A percentile compares a stretch with the other conserved stretches of the same genome.
Conservation (phyloP, 257 asterid species). For the Ophiorrhiza pumila region DNA sequence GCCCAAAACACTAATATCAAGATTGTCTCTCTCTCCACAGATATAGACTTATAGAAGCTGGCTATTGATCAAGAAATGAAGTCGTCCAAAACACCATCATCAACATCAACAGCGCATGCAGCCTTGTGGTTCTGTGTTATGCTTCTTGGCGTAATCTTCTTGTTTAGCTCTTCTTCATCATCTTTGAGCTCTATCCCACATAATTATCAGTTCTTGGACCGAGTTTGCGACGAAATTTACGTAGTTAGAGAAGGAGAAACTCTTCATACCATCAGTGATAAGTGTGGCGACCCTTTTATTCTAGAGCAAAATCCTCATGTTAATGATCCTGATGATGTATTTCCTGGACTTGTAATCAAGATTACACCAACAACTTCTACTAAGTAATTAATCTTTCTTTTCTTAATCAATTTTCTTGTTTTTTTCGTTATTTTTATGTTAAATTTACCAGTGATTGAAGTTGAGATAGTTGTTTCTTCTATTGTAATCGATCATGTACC, state of each 20-base stretch:
- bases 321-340: conserved; percentile 29
- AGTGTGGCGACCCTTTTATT: conserved; percentile 21
- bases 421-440: background rate
- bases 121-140: background rate
- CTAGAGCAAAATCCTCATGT: conserved; percentile 25
- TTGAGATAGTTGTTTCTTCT: background rate
- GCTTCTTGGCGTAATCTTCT: background rate
- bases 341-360: conserved; percentile 30
- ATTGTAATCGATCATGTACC: background rate
- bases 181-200: background rate
- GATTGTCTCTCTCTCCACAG: no score
- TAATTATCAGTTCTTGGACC: background rate
- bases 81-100: background rate
- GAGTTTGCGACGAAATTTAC: conserved; percentile 26
- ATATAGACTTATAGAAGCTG: no score
- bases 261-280: conserved; percentile 22
- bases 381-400: background rate
- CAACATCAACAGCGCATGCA: background rate
- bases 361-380: conserved; percentile 6
- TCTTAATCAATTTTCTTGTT: background rate
- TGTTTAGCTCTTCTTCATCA: background rate
- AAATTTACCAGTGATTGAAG: no score
- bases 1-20: no score
- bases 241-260: conserved; percentile 32
- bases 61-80: background rate